Evolutionary conservation across 2,329 filamentous ascomycete genomes (phyloP).

Genomic region (Botrytis aclada): DNA sequence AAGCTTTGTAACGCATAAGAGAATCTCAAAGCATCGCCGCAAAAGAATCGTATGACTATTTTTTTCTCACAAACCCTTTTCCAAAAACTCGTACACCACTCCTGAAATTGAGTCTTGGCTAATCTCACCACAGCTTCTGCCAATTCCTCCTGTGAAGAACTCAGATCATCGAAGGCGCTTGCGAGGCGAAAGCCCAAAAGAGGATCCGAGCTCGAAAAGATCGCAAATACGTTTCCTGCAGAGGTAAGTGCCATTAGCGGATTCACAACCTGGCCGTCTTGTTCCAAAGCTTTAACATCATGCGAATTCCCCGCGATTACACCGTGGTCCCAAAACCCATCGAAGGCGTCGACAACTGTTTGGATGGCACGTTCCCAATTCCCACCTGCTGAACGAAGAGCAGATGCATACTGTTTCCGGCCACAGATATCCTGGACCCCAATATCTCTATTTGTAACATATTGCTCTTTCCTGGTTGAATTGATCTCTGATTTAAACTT

Average conservation of each 20-base stretch:
- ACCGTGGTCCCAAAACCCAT: neutral
- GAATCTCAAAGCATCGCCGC: constrained; percentile 24
- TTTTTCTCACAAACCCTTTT: neutral
- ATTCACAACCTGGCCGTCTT: constrained; percentile 6
- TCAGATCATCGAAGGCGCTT: constrained; percentile 16
- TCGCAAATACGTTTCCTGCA: neutral
- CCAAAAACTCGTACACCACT: constrained; percentile 17
- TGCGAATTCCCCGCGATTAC: constrained; percentile 10
- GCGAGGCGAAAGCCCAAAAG: constrained; percentile 21
- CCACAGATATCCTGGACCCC: neutral
- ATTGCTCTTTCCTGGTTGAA: neutral
- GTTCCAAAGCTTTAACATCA: neutral
- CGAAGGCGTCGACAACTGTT: neutral
- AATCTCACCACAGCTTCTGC: constrained; percentile 4
- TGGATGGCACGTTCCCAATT: neutral
- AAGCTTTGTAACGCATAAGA: constrained; percentile 22
- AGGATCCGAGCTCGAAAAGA: constrained; percentile 22
- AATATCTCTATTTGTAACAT: no score
- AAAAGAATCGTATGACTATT: constrained; percentile 19
- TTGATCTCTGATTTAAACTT: neutral
- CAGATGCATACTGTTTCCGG: neutral
- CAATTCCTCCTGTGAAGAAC: neutral
- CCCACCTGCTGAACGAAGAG: constrained; percentile 2
- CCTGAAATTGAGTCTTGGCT: constrained; percentile 13
- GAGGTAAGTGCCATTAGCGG: constrained; percentile 20